Conservation (phyloP, 345 rosid species). For the Carallia brachiata region DNA sequence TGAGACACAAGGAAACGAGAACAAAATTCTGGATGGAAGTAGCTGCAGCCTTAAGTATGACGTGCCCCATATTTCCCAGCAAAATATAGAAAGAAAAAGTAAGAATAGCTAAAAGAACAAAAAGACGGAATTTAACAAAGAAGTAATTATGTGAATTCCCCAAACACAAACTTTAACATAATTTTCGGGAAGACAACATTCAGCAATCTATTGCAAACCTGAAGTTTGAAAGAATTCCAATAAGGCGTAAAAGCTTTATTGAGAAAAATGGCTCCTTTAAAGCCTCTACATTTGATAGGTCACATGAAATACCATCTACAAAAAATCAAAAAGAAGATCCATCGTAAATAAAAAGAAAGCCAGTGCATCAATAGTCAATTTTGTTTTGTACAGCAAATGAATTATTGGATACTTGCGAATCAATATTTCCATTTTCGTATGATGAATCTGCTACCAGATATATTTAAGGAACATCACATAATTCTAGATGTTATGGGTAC, state of each 20-base stretch:
- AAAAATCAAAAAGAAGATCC: slow-evolving; percentile 14
- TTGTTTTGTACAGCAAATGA: no score
- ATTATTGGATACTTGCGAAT: no score
- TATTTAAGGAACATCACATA: no score
- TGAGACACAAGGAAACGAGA: neutral
- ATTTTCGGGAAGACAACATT: neutral
- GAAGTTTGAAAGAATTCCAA: slow-evolving; percentile 75
- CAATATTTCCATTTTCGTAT: no score
- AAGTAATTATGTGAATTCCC: neutral
- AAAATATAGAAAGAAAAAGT: neutral
- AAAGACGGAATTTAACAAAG: neutral
- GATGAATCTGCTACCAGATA: no score
- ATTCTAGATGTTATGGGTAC: no score
- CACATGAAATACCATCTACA: slow-evolving; percentile 51
- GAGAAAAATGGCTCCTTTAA: slow-evolving; percentile 85
- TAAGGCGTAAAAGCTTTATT: slow-evolving; percentile 62
- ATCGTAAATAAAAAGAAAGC: neutral
- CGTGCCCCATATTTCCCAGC: neutral
- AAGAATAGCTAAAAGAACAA: neutral
- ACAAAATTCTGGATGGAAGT: no score
- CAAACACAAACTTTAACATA: neutral
- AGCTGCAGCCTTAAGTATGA: no score
- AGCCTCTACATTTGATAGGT: slow-evolving; percentile 47
- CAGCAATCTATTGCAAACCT: slow-evolving; percentile 51
- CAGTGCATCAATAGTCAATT: neutral